These are phyloP conservation scores for Silybum marianum DNA, from an alignment of 129 eudicot species.

Conservation along the genomic window DNA sequence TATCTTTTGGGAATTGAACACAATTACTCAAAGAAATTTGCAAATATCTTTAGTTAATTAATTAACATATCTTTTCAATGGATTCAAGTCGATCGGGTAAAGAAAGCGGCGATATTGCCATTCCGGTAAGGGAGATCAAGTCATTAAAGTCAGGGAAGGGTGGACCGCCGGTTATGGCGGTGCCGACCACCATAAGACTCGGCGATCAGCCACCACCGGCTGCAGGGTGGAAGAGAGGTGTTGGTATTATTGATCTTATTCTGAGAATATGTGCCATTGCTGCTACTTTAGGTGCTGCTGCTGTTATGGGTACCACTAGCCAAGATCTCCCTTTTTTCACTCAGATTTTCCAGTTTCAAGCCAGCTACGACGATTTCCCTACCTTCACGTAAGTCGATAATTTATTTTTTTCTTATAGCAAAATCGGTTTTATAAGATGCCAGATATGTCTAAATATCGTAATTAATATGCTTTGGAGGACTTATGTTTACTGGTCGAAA, in stretches of 20 bases:
- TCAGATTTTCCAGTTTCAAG: slow-evolving; percentile 61
- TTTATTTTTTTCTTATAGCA: neutral
- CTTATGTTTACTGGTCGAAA: no score
- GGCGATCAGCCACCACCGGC: neutral
- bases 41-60: neutral
- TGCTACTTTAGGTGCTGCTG: slow-evolving; percentile 58
- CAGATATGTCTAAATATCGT: neutral
- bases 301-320: slow-evolving; percentile 62
- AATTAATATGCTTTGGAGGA: no score
- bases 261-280: slow-evolving; percentile 51
- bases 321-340: slow-evolving; percentile 56
- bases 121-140: slow-evolving; percentile 50
- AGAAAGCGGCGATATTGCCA: slow-evolving; percentile 47
- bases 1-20: neutral
- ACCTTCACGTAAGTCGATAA: slow-evolving; percentile 57
- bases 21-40: neutral
- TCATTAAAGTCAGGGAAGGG: slow-evolving; percentile 42
- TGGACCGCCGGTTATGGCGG: slow-evolving; percentile 29
- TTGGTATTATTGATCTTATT: slow-evolving; percentile 62
- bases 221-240: slow-evolving; percentile 57
- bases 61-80: slow-evolving; percentile 18
- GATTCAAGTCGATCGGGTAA: slow-evolving; percentile 41
- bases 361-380: slow-evolving; percentile 69
- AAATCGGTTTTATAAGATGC: neutral
- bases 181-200: slow-evolving; percentile 33